Conservation (phyloP, 2,329 filamentous ascomycete genomes). For the Fusarium acutatum region DNA sequence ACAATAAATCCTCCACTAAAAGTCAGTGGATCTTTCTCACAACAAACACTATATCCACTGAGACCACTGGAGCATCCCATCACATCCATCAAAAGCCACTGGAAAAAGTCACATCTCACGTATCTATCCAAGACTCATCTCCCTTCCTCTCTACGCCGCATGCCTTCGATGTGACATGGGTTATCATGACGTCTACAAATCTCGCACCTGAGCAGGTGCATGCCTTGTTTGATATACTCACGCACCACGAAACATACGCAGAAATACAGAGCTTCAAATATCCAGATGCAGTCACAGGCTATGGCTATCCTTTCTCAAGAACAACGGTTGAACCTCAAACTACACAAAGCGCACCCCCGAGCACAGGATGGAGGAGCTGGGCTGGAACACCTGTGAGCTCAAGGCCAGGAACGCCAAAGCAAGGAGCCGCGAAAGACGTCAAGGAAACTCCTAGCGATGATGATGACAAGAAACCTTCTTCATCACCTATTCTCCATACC, state of each 20-base stretch:
- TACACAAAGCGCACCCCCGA: conserved; percentile 15
- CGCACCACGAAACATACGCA: conserved; percentile 66
- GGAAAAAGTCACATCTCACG: background rate
- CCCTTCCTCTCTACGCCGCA: background rate
- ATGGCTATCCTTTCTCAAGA: conserved; percentile 73
- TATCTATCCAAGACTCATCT: background rate
- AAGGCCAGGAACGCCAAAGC: conserved; percentile 41
- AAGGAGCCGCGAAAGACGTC: conserved; percentile 25
- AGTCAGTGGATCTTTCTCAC: background rate
- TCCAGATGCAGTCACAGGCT: conserved; percentile 69
- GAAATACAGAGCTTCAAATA: conserved; percentile 79
- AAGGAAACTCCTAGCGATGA: conserved; percentile 18
- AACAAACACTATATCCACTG: background rate
- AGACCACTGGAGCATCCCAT: background rate
- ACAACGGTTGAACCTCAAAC: conserved; percentile 24
- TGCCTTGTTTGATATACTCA: conserved; percentile 68
- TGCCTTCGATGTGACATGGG: conserved; percentile 19
- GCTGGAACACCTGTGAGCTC: conserved; percentile 38
- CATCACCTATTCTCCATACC: conserved; percentile 73
- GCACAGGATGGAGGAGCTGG: conserved; percentile 29
- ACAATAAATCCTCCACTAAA: background rate
- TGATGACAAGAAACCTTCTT: conserved; percentile 48
- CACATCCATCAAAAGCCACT: background rate
- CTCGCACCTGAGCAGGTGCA: conserved; percentile 54
- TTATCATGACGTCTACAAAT: conserved; percentile 35